These are phyloP conservation scores for Adenanthera pavonina DNA, from an alignment of 306 rosid genomes.

Conservation along the genomic window DNA sequence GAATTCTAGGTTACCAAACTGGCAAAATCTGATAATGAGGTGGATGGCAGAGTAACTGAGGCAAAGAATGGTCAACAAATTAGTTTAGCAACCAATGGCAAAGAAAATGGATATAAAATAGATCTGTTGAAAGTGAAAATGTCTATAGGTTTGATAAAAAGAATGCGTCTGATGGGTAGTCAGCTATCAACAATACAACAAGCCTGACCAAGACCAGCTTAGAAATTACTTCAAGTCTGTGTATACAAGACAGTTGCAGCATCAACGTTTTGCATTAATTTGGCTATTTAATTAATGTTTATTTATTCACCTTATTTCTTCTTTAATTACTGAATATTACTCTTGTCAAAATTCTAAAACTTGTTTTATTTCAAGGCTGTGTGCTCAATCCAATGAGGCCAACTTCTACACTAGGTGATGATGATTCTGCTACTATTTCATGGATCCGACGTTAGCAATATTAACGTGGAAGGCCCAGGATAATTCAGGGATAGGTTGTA, in stretches of 20 bases:
- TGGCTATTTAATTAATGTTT: constrained; percentile 25
- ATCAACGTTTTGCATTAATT: constrained; percentile 2
- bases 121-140: constrained; percentile 55
- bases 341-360: constrained; percentile 30
- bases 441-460: no score
- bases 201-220: constrained; percentile 54
- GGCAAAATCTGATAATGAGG: constrained; percentile 55
- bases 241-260: constrained; percentile 3
- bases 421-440: constrained; percentile 49
- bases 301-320: constrained; percentile 20
- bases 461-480: no score
- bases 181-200: constrained; percentile 49
- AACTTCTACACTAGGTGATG: constrained; percentile 41
- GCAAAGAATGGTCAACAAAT: constrained; percentile 53
- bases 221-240: constrained; percentile 73
- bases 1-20: constrained; percentile 51
- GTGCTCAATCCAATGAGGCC: constrained; percentile 53
- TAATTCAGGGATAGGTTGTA: no score
- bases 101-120: constrained; percentile 49
- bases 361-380: constrained; percentile 57
- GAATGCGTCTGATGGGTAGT: constrained; percentile 53
- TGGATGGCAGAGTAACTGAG: constrained; percentile 56
- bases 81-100: constrained; percentile 54
- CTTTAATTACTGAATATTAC: constrained; percentile 19
- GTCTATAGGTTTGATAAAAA: constrained; percentile 54